Evolutionary conservation across 495 filamentous ascomycete species (phyloP).

Genomic region (Corynascus novoguineensis): DNA sequence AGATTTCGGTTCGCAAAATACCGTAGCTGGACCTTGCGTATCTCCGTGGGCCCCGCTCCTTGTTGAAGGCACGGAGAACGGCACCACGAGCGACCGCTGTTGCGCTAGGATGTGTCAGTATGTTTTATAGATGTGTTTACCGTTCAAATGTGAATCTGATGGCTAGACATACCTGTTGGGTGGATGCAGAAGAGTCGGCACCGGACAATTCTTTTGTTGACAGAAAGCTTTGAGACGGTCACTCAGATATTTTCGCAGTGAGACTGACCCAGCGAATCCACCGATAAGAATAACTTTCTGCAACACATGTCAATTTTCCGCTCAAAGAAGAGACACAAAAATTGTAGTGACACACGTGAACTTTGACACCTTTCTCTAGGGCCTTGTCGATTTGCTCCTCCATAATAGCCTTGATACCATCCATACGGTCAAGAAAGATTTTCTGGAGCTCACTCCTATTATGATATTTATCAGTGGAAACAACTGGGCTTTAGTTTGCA

Average conservation of each 20-base stretch:
- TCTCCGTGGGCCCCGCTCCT: constrained; percentile 22
- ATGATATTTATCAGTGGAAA: neutral
- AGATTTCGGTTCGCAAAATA: constrained; percentile 22
- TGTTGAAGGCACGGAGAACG: constrained; percentile 25
- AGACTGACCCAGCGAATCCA: constrained; percentile 28
- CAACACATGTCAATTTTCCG: neutral
- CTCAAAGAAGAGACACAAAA: neutral
- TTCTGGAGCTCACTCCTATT: constrained; percentile 5
- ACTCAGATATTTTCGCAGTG: constrained; percentile 18
- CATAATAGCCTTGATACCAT: constrained; percentile 8
- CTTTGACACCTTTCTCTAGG: constrained; percentile 1
- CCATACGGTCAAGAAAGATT: constrained; percentile 11
- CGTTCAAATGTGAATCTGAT: neutral
- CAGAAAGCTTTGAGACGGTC: constrained; percentile 3
- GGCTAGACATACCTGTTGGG: constrained; percentile 2
- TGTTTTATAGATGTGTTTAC: neutral
- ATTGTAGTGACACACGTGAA: constrained; percentile 6
- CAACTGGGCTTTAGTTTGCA: no score
- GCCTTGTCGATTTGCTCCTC: constrained; percentile 10
- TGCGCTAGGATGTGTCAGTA: constrained; percentile 13
- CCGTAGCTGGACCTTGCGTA: constrained; percentile 28
- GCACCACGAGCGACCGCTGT: constrained; percentile 29
- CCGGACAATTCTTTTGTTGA: neutral
- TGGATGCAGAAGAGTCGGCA: constrained; percentile 5
- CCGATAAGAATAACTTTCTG: constrained; percentile 32